Conservation (phyloP, 176 grass and related monocot genomes). For the Leersia perrieri region DNA sequence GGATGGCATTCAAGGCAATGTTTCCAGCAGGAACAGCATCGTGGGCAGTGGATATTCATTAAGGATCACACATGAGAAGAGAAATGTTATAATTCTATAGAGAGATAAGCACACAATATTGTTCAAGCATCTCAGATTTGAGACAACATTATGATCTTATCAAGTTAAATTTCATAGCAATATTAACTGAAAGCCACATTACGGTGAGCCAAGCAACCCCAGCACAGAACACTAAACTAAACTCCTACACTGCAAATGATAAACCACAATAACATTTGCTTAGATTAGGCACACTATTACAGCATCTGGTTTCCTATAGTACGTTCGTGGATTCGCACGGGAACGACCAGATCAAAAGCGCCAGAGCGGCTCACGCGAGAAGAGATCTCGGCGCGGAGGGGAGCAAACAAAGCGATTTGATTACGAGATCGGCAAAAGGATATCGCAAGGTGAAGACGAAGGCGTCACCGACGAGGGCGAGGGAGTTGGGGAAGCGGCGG, state of each 20-base stretch:
- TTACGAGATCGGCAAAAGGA: constrained; percentile 57
- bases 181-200: background rate
- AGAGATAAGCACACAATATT: background rate
- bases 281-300: background rate
- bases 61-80: constrained; percentile 49
- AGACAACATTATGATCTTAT: background rate
- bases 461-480: constrained; percentile 69
- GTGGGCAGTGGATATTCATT: constrained; percentile 65
- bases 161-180: background rate
- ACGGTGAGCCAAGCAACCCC: background rate
- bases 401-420: background rate
- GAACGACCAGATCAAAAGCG: constrained; percentile 19
- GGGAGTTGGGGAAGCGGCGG: constrained; percentile 47
- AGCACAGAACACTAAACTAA: background rate
- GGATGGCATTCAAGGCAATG: constrained; percentile 90
- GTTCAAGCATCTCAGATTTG: background rate
- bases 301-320: background rate
- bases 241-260: background rate
- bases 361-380: background rate
- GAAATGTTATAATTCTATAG: background rate
- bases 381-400: constrained; percentile 14
- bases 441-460: constrained; percentile 92
- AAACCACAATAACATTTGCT: background rate
- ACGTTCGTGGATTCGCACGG: background rate
- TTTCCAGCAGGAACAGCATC: constrained; percentile 57